Evolutionary conservation across 345 rosid species (phyloP).

Genomic region (Salix exigua): DNA sequence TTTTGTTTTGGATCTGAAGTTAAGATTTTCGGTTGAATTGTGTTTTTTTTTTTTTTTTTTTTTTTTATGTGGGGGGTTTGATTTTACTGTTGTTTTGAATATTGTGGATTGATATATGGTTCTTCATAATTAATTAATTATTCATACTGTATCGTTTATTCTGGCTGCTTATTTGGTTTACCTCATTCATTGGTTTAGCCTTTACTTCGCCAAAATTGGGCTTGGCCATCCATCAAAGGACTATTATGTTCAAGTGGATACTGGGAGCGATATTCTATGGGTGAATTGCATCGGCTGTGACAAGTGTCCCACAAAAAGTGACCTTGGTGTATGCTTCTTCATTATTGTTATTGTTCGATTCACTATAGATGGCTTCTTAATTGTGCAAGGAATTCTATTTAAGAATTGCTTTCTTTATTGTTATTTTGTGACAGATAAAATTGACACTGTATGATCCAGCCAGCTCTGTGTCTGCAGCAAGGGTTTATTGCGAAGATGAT

Average conservation of each 20-base stretch:
- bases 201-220: slow-evolving; percentile 66
- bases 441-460: slow-evolving; percentile 51
- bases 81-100: background rate
- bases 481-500: slow-evolving; percentile 49
- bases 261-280: slow-evolving; percentile 94
- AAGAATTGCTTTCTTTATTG: background rate
- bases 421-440: slow-evolving; percentile 40
- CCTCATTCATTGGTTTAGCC: slow-evolving; percentile 40
- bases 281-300: slow-evolving; percentile 65
- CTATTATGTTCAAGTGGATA: slow-evolving; percentile 81
- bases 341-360: background rate
- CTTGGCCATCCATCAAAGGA: slow-evolving; percentile 74
- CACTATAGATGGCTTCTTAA: background rate
- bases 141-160: background rate
- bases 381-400: background rate
- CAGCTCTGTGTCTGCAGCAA: slow-evolving; percentile 40
- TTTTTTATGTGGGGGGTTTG: background rate
- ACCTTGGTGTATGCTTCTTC: slow-evolving; percentile 59
- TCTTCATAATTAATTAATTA: background rate
- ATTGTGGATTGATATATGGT: background rate
- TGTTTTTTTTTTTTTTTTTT: too few species aligned
- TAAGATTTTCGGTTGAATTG: background rate
- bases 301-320: slow-evolving; percentile 67
- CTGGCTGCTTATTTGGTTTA: slow-evolving; percentile 24
- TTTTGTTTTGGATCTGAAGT: background rate